phyloP scores from a whole-genome alignment of 2,329 filamentous ascomycete genomes.

The Ophiostoma piceae region DNA sequence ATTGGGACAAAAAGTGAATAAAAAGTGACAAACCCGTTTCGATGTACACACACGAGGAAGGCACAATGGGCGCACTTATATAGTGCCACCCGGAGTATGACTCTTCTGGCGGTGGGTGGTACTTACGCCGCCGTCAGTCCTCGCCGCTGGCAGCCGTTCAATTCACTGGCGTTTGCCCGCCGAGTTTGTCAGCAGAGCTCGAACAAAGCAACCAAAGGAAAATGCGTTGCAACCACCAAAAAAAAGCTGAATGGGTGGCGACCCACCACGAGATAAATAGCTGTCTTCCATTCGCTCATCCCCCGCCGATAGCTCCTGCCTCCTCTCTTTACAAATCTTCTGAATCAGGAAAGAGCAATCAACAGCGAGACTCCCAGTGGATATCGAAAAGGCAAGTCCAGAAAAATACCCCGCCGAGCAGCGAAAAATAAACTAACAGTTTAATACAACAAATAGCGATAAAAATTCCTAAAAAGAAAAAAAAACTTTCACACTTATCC shows the following conservation, averaged over 20 bases:
- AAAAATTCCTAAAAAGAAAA: conserved; percentile 13
- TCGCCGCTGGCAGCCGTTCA: not conserved
- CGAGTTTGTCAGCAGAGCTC: conserved; percentile 4
- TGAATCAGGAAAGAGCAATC: conserved; percentile 17
- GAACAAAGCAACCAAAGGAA: not conserved
- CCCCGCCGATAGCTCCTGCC: conserved; percentile 4
- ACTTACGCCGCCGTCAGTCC: not conserved
- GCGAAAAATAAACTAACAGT: conserved; percentile 9
- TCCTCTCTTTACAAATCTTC: not conserved
- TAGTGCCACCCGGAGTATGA: conserved; percentile 7
- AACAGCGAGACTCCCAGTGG: conserved; percentile 6
- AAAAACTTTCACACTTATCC: conserved; percentile 26
- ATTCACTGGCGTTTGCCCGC: not conserved
- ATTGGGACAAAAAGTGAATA: not conserved
- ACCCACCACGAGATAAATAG: conserved; percentile 21
- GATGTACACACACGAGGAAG: not conserved
- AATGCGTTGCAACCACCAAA: not conserved
- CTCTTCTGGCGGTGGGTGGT: conserved; percentile 1
- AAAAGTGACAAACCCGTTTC: not conserved
- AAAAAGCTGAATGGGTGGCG: not conserved
- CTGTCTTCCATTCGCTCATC: conserved; percentile 19
- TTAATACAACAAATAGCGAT: conserved; percentile 18
- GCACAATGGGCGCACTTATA: not conserved
- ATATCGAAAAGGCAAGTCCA: conserved; percentile 18
- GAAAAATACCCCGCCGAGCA: conserved; percentile 25